A percentile compares a stretch with the other conserved stretches of the same genome.
Evolutionary conservation across 1,284 basidiomycete species (phyloP).

Genomic region (Melampsora medusae): DNA sequence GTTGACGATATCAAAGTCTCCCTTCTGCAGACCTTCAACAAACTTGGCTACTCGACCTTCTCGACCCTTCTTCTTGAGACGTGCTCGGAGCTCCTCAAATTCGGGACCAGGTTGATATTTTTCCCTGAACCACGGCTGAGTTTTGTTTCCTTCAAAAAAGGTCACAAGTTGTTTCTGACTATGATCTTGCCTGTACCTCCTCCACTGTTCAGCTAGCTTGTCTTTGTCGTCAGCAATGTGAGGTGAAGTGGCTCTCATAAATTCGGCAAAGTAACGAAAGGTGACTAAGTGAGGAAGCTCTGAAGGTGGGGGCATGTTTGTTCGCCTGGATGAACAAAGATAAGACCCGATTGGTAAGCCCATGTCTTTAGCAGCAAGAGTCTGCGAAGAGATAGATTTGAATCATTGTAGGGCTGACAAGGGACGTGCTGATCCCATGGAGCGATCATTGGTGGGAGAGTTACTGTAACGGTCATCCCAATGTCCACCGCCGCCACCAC

Average conservation of each 20-base stretch:
- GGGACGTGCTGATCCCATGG: background rate
- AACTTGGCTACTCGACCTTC: constrained; percentile 26
- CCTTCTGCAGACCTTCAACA: constrained; percentile 14
- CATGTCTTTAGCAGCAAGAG: background rate
- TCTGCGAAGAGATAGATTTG: background rate
- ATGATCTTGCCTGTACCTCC: constrained; percentile 49
- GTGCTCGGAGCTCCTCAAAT: constrained; percentile 30
- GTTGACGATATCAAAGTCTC: constrained; percentile 36
- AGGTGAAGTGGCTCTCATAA: constrained; percentile 46
- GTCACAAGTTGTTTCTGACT: constrained; percentile 41
- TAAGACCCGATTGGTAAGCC: no score
- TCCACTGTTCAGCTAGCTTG: constrained; percentile 49
- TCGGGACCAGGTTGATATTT: constrained; percentile 38
- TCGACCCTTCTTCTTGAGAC: constrained; percentile 39
- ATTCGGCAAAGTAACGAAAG: constrained; percentile 51
- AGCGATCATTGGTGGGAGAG: constrained; percentile 17
- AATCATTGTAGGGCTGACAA: constrained; percentile 4
- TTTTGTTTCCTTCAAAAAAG: constrained; percentile 48
- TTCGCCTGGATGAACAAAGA: constrained; percentile 37
- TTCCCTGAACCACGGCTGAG: constrained; percentile 41
- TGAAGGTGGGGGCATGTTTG: constrained; percentile 48
- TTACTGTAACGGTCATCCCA: constrained; percentile 30
- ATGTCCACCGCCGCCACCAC: constrained; percentile 23
- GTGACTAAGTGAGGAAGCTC: constrained; percentile 48
- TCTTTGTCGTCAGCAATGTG: constrained; percentile 45